Base-by-base conservation (phyloP, 2,329 filamentous ascomycete species). In the Trichoderma aggressivum region DNA sequence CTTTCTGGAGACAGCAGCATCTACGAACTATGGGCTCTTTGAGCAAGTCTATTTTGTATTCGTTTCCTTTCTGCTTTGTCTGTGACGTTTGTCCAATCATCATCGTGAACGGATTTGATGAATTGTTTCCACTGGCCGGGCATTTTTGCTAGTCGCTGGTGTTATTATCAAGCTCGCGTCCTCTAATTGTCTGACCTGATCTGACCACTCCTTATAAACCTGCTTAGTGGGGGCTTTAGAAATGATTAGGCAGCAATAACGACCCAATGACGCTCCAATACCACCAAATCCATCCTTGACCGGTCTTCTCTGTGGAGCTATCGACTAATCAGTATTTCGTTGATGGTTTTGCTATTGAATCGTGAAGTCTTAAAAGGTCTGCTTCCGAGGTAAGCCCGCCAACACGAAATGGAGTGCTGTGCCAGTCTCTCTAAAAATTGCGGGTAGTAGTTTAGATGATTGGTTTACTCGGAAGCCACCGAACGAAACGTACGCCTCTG, bases 11-110 rank as follows among this genome's bases (percentile, higher is more conserved):
- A n/a, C 12, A n/a, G n/a, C n/a, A 26, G 16, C 11, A 7, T 10
- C 5, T 24, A 65, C 62, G 62, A 55, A 65, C 62, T 34, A 26
- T 65, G 62, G 18, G 62, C 62, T 16, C 62, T 34, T 36, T 65
- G 62, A 34, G 62, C 62, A 65, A 65, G 62, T 12, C 62, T 65
- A 30, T 65, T 65, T 36, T 65, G 62, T 36, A 65, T 55, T 21
- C 43, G 43, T 26, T 65, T 65, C 21, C 62, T 65, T 55, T 53
- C 43, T 18, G 62, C 62, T 34, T 55, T 65, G 47, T 65, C 47
- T 6, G 28, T 36, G 14, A 55, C 28, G 14, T 55, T 18, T n/a
- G 62, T 65, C 62, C 62, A 65, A 24, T 65, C 62, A 36, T 65
- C 62, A 1, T 65, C 62, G 14, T 16, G 26, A 3, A 26, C 26